Evolutionary conservation across 176 grass and related monocot species (phyloP), one percentile per base, ranked within the genome.

Genomic region (Otatea glauca): DNA sequence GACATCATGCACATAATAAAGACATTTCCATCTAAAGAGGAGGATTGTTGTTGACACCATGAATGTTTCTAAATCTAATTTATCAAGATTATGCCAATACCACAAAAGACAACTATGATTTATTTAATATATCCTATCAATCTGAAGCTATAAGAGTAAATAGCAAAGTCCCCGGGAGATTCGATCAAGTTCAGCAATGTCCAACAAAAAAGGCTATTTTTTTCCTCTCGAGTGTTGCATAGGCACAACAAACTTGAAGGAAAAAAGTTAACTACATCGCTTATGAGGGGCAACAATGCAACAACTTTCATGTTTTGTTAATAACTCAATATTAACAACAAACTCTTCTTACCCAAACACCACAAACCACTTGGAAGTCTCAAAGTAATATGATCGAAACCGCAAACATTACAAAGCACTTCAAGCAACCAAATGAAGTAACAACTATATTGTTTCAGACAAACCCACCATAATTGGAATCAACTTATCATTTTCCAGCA

Each of bases 301-400:
- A 50, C 45, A 12, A 6, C 6, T 76, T 32, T 14, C 3, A 17
- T 21, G n/a, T 23, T 18, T 17, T 37, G 60, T 56, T 25, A 34
- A 51, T 4, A 45, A 51, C 34, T 72, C 62, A 65, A 78, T 44
- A 17, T 48, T 83, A 72, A 7, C 29, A 72, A 16, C 34, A 78
- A 60, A 29, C 29, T 29, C 29, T 29, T 29, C 29, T 29, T 29
- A 66, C 2, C 5, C 10, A 47, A 47, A 47, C 10, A 2, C 12
- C 12, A 47, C 45, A 47, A 47, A 12, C 9, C 45, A 47, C 45
- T 47, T 47, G 29, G 29, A 29, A 29, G 29, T 29, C 29, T 29
- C 29, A 29, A 29, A 29, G 29, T 29, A 29, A 29, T 29, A 1
- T 1, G 29, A 29, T 29, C 29, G 29, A 29, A 29, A 29, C 29